Evolutionary conservation across 1,284 basidiomycete species (phyloP).

Genomic region (Coriolopsis trogii): DNA sequence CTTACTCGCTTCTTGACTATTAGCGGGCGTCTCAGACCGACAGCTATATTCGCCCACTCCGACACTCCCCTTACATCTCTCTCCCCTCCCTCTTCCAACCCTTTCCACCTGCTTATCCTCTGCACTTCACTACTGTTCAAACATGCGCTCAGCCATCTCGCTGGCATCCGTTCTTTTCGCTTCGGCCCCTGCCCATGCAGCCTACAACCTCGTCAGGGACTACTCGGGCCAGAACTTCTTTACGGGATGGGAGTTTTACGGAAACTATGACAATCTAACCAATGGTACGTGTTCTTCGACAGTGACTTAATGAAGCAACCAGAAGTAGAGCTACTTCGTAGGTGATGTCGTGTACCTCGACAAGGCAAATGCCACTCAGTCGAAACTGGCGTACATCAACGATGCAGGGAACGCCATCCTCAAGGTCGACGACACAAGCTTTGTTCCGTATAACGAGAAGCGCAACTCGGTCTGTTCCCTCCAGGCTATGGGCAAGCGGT

Average conservation of each 20-base stretch:
- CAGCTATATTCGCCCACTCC: too few species aligned
- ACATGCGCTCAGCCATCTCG: slow-evolving; percentile 22
- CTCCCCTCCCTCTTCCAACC: too few species aligned
- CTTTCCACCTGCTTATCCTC: too few species aligned
- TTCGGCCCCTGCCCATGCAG: slow-evolving; percentile 16
- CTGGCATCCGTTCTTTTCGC: slow-evolving; percentile 23
- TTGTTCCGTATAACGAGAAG: slow-evolving; percentile 61
- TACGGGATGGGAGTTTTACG: slow-evolving; percentile 58
- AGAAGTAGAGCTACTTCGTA: slow-evolving; percentile 20
- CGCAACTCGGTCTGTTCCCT: slow-evolving; percentile 66
- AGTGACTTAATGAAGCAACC: not conserved
- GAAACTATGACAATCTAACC: slow-evolving; percentile 54
- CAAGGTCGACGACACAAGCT: slow-evolving; percentile 70
- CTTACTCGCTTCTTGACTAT: too few species aligned
- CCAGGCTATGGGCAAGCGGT: too few species aligned
- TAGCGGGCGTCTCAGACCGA: too few species aligned
- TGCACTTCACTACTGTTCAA: too few species aligned
- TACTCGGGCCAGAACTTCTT: slow-evolving; percentile 52
- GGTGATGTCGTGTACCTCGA: slow-evolving; percentile 55
- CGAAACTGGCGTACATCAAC: slow-evolving; percentile 57
- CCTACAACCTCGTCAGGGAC: slow-evolving; percentile 36
- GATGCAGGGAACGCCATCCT: slow-evolving; percentile 57
- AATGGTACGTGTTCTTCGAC: slow-evolving; percentile 21
- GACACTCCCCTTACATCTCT: too few species aligned
- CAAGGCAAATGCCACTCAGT: slow-evolving; percentile 43